phyloP scores from a whole-genome alignment of 148 eudicot species.

The Chenopodium formosanum region DNA sequence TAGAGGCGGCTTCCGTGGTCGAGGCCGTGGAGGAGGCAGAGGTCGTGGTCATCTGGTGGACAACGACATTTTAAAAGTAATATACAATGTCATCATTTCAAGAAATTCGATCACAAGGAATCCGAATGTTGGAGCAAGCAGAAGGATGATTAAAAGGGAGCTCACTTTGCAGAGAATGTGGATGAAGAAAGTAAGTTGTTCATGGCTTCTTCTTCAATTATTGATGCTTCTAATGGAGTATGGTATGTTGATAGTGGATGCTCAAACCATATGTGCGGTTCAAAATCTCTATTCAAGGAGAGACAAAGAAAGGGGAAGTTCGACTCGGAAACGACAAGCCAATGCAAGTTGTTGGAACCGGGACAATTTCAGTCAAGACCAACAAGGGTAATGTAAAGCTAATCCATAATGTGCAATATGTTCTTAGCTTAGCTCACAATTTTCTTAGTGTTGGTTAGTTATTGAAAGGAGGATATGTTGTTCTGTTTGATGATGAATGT shows the following conservation, averaged over 20 bases:
- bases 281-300: neutral
- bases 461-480: neutral
- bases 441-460: neutral
- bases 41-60: neutral
- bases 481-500: too few relatives aligned
- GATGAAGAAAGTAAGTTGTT: neutral
- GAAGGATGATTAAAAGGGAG: neutral
- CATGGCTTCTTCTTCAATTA: neutral
- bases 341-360: constrained; percentile 28
- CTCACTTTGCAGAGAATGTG: neutral
- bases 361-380: constrained; percentile 16
- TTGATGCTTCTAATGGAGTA: neutral
- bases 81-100: too few relatives aligned
- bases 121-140: too few relatives aligned
- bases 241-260: neutral
- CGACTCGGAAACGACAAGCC: constrained; percentile 22
- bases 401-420: neutral
- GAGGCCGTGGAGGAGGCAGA: neutral
- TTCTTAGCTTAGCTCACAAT: neutral
- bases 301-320: constrained; percentile 13
- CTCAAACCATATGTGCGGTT: neutral
- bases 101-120: too few relatives aligned
- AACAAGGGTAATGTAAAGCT: constrained; percentile 11
- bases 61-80: too few relatives aligned
- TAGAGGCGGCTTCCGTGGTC: neutral